Evolutionary conservation across 2,329 filamentous ascomycete genomes (phyloP), one percentile per base, ranked within the genome.

Genomic region (Cytospora piceicola): DNA sequence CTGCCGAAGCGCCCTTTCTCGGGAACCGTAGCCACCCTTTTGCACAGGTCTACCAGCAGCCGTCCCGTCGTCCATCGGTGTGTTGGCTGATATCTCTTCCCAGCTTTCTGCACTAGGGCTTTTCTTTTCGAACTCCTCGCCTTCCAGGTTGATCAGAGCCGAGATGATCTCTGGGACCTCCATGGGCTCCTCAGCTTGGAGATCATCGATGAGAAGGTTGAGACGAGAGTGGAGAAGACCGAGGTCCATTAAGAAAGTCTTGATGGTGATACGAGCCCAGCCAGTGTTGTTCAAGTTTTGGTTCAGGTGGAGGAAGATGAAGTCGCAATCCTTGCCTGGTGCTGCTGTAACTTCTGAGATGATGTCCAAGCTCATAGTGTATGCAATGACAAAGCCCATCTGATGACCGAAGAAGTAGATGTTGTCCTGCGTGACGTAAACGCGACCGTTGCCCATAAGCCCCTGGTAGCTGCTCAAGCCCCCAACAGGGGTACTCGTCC

Each of bases 351-450:
- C 92, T 77, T 98, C 95, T 11, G 88, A 88, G 64, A 99, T 92
- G 57, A 85, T 88, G 63, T 89, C 85, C 65, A 99, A 82, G 63
- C 85, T 88, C 59, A 96, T 87, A 20, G 87, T 87, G 59, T 93
- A 94, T 1, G 94, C 91, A 42, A 97, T 83, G 0, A 98, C 90
- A 7, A 99, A 84, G 7, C 95, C 95, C 75, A 97, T 88, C 74
- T 97, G 92, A 73, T 98, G 91, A 72, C 94, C 96, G 78, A 97
- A 99, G 74, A 99, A 98, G 77, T 96, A 98, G 75, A 99, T 88
- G 69, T 94, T 91, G 68, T 90, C 88, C 0, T 90, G 84, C 0
- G 94, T 98, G 67, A 97, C 89, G 75, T 96, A 99, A 29, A 96
- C 88, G 61, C 95, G 88, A 0, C 95, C 85, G 63, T 85, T 85